Evolutionary conservation across 1,284 basidiomycete species (phyloP), one percentile per base, ranked within the genome.

Genomic region (Leccinum subfulvum): DNA sequence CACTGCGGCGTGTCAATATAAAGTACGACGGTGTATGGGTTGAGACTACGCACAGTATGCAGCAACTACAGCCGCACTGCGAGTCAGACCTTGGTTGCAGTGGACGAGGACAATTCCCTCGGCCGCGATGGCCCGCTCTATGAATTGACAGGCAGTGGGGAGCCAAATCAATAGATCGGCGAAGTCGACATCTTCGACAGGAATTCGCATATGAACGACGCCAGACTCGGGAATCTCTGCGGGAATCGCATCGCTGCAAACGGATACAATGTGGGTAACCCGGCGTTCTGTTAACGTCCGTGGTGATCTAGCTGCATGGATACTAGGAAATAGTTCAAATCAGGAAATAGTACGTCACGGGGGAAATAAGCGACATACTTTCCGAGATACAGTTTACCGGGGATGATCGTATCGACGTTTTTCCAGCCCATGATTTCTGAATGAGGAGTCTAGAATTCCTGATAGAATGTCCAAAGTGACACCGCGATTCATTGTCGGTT

Each of bases 71-170:
- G 91, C 84, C 3, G 94, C 90, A 68, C 89, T 90, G 65, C 94
- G 84, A 63, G 90, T 92, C 58, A 94, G 81, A 49, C 94, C 93
- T 68, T 92, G 88, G 30, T 89, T 83, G 71, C 92, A 93, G 73
- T 95, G 92, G 14, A 96, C 92, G 54, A 96, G 82, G 63, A 94
- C 85, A 55, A 86, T 83, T 5, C 93, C 92, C 52, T 87, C 87
- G 14, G 78, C 74, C 37, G 78, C 76, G 56, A 94, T 75, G 11
- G 92, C 91, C 52, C 85, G 76, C 69, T 93, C 84, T 69, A 96
- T 94, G 75, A 94, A 95, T 56, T 81, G 85, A 72, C 91, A 89
- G 21, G 91, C 88, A 44, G 78, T 75, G n/a, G 90, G 89, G 63
- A 95, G 80, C 71, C 90, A 83, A 53, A 92, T 89, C 61, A 94